Evolutionary conservation across 2,329 filamentous ascomycete species (phyloP).

Genomic region (Phyllosticta paracitricarpa): DNA sequence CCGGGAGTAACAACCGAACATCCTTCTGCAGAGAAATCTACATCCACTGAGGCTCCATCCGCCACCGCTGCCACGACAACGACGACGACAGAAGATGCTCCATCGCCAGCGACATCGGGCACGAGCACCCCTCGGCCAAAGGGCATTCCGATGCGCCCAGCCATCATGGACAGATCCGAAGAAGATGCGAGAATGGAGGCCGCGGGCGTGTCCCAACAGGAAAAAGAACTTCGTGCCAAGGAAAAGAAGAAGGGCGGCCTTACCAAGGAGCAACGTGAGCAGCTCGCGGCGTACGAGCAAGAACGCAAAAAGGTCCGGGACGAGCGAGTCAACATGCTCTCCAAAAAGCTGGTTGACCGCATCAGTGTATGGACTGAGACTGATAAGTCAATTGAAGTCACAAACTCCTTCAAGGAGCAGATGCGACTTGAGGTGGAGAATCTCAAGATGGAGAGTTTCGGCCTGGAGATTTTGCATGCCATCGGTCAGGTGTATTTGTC

Average conservation of each 20-base stretch:
- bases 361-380: conserved; percentile 96
- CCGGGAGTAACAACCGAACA: neutral
- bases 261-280: conserved; percentile 85
- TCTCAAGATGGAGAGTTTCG: conserved; percentile 98
- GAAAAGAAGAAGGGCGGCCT: conserved; percentile 84
- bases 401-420: conserved; percentile 84
- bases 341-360: conserved; percentile 77
- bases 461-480: conserved; percentile 88
- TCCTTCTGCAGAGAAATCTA: neutral
- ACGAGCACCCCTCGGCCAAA: conserved; percentile 36
- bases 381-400: conserved; percentile 78
- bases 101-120: conserved; percentile 24
- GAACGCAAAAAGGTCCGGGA: conserved; percentile 77
- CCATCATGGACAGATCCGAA: conserved; percentile 80
- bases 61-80: conserved; percentile 12
- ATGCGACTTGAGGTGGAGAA: conserved; percentile 92
- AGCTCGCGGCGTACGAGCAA: conserved; percentile 76
- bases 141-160: conserved; percentile 66
- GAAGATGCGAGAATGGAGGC: conserved; percentile 59
- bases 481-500: conserved; percentile 84
- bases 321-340: conserved; percentile 77
- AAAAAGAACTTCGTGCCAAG: conserved; percentile 67
- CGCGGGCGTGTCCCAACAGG: conserved; percentile 57
- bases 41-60: neutral
- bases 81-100: conserved; percentile 12